Evolutionary conservation across 78 protist species (phyloP).

Genomic region (Emiliania huxleyi): DNA sequence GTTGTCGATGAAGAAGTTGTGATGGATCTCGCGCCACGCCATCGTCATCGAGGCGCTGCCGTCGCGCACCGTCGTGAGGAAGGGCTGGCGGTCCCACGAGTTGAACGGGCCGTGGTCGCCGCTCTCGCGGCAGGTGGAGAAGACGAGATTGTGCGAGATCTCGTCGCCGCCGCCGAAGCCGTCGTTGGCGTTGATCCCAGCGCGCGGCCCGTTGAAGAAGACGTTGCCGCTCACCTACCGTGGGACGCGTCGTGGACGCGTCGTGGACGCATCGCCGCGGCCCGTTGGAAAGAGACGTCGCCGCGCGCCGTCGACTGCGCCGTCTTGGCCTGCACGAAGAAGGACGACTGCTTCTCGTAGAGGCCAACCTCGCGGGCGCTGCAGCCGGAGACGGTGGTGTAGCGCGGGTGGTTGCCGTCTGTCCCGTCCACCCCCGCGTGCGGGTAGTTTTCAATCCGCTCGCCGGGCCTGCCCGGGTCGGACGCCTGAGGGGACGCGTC

Average conservation of each 20-base stretch:
- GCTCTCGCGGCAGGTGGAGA: slow-evolving; percentile 48
- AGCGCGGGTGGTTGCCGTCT: slow-evolving; percentile 36
- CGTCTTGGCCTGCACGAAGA: slow-evolving; percentile 41
- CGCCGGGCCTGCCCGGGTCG: background rate
- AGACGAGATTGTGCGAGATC: slow-evolving; percentile 26
- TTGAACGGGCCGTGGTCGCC: slow-evolving; percentile 64
- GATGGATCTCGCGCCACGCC: background rate
- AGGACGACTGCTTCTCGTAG: slow-evolving; percentile 40
- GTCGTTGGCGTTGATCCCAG: slow-evolving; percentile 55
- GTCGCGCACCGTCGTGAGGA: slow-evolving; percentile 13
- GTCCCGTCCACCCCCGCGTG: slow-evolving; percentile 43
- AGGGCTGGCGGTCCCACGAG: slow-evolving; percentile 62
- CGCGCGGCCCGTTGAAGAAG: slow-evolving; percentile 57
- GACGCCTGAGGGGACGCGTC: too few species aligned
- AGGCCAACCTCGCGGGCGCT: slow-evolving; percentile 46
- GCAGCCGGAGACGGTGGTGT: background rate
- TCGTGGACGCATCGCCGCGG: too few species aligned
- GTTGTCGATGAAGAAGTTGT: slow-evolving; percentile 55
- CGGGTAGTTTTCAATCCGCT: background rate
- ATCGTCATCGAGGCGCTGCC: slow-evolving; percentile 25
- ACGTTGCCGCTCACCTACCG: slow-evolving; percentile 36
- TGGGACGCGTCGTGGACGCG: too few species aligned
- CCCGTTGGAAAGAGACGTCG: too few species aligned
- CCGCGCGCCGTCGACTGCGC: background rate
- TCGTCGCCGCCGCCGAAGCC: slow-evolving; percentile 56